These are phyloP conservation scores for Cladosporium sp. DNA, from an alignment of 2,329 filamentous ascomycete species.

Conservation along the genomic window DNA sequence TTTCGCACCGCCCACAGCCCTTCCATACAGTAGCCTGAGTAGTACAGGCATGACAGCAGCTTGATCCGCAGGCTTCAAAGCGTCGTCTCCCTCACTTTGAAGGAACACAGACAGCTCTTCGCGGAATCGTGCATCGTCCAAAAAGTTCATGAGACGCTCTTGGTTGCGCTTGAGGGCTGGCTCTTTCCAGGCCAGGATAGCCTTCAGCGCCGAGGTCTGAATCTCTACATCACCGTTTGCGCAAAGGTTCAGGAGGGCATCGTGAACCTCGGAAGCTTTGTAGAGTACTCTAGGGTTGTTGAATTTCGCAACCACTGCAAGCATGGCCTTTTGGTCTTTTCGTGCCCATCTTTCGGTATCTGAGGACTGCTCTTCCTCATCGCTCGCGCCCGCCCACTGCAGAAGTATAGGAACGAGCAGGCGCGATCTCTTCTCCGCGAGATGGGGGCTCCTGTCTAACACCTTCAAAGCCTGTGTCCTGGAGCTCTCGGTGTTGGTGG, in stretches of 20 bases:
- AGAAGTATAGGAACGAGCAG: conserved; percentile 80
- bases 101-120: conserved; percentile 90
- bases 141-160: conserved; percentile 75
- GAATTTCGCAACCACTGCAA: conserved; percentile 78
- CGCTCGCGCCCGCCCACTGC: conserved; percentile 61
- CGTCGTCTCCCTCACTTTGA: conserved; percentile 58
- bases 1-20: conserved; percentile 73
- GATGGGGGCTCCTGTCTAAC: conserved; percentile 62
- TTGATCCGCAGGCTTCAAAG: conserved; percentile 67
- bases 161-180: conserved; percentile 69
- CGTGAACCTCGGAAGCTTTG: conserved; percentile 67
- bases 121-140: conserved; percentile 86
- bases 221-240: conserved; percentile 86
- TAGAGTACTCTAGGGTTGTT: conserved; percentile 79
- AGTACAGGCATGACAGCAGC: conserved; percentile 74
- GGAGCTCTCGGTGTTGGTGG: conserved; percentile 17
- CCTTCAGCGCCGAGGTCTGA: conserved; percentile 77
- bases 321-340: conserved; percentile 75
- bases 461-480: conserved; percentile 75
- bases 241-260: conserved; percentile 66
- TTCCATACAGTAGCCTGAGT: conserved; percentile 80
- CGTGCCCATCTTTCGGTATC: conserved; percentile 53
- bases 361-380: conserved; percentile 17
- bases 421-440: conserved; percentile 82
- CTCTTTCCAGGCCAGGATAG: conserved; percentile 83